phyloP scores from a whole-genome alignment of 2,329 filamentous ascomycete genomes.

The Fusarium sulawesiense region DNA sequence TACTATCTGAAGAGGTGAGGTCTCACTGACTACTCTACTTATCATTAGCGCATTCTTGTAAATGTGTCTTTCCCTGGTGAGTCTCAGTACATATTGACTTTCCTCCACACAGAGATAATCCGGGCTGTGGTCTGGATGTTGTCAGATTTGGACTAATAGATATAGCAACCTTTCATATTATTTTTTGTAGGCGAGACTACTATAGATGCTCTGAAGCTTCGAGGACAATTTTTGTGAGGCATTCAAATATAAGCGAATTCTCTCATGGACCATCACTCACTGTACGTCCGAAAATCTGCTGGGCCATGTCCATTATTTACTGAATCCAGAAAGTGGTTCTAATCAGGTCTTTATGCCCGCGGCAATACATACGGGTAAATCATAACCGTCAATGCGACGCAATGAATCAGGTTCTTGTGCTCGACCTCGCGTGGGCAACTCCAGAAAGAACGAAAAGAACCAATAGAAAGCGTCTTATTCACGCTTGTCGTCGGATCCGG shows the following conservation, averaged over 20 bases:
- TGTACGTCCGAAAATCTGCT: background rate
- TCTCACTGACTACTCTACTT: background rate
- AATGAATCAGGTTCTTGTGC: background rate
- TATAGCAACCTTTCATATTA: too few relatives aligned
- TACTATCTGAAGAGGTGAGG: background rate
- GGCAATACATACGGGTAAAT: background rate
- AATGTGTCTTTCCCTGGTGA: background rate
- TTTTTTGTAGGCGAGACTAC: too few relatives aligned
- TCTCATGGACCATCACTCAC: accelerated
- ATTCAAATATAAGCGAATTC: background rate
- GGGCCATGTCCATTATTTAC: background rate
- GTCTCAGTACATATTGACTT: too few relatives aligned
- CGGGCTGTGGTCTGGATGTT: too few relatives aligned
- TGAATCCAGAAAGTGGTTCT: background rate
- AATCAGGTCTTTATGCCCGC: background rate
- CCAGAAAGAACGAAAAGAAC: background rate
- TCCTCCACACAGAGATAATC: accelerated
- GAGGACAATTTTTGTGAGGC: too few relatives aligned
- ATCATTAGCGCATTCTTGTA: accelerated
- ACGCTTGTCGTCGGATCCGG: constrained; percentile 15
- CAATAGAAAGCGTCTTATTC: constrained; percentile 5
- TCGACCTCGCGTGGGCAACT: background rate
- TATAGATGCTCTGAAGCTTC: too few relatives aligned
- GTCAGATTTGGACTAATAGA: too few relatives aligned
- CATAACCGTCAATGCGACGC: background rate